Evolutionary conservation across 495 filamentous ascomycete genomes (phyloP), one percentile per base, ranked within the genome.

Genomic region (Aspergillus indologenus): DNA sequence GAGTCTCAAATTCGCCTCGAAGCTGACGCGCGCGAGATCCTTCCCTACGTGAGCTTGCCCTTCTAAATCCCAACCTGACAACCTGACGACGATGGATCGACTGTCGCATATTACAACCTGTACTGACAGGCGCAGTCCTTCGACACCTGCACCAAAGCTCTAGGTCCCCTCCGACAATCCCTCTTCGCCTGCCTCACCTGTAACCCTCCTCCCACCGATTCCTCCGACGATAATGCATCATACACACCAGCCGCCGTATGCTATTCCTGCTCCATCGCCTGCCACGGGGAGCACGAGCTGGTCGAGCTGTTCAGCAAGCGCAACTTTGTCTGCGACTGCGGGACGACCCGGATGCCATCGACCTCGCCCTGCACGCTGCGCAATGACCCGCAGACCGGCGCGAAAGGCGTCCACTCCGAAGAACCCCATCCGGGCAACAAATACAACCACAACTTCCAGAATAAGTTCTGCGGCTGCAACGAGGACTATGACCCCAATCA

Each of bases 251-350:
- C 92, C 8, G 94, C 86, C 20, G 85, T 98, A 58, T 98, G 94
- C 77, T 98, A 98, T 66, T 88, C 91, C 21, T 99, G 94, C 78
- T 96, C 91, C 18, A 94, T 99, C 40, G 85, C 91, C 62, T 99
- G 94, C 70, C 94, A 99, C 64, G 92, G 94, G 54, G 92, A 97
- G 68, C 95, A 98, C 66, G 88, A 83, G 4, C 81, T 99, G 21
- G 95, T 97, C 24, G 95, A 99, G 74, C 89, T 99, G 18, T 99
- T 99, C 80, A 85, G 82, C 70, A 96, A 96, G 76, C 85, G 95
- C 60, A 86, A 96, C 70, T 96, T 98, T 68, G 90, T 90, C 24
- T 99, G 95, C 74, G 95, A 99, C 69, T 99, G 95, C 67, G 95
- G 95, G 14, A 97, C 92, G 0, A 89, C 88, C 29, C 85, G 92